A percentile compares a stretch with the other conserved stretches of the same genome.
Evolutionary conservation across 768 basidiomycete genomes (phyloP).

Genomic region (Leucocoprinus leucothites): DNA sequence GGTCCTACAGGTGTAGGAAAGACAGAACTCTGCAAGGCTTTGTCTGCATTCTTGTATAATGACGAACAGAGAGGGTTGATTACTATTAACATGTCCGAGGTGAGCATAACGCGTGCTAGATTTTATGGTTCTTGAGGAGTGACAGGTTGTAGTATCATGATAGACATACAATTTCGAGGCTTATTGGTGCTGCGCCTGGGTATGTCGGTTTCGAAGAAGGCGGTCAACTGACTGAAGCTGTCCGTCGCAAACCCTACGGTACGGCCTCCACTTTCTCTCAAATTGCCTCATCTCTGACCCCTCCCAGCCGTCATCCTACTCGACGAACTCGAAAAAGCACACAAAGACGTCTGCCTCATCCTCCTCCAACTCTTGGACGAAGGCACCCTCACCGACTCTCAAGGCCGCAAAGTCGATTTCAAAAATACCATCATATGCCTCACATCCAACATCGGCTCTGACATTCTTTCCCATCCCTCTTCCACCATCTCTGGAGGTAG

Average conservation of each 20-base stretch:
- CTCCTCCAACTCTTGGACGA: constrained; percentile 90
- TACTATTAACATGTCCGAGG: constrained; percentile 94
- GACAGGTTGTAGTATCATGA: constrained; percentile 82
- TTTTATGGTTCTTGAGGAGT: too few relatives aligned
- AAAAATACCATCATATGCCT: constrained; percentile 94
- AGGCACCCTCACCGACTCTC: constrained; percentile 85
- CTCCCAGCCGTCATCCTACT: constrained; percentile 67
- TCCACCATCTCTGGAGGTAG: constrained; percentile 60
- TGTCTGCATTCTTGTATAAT: constrained; percentile 87
- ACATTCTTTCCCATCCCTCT: constrained; percentile 67
- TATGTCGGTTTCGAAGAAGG: constrained; percentile 92
- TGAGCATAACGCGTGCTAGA: too few relatives aligned
- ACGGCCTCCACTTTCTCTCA: constrained; percentile 14
- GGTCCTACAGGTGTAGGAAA: constrained; percentile 90
- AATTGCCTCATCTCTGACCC: background rate
- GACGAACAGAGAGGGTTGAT: constrained; percentile 89
- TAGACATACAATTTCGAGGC: constrained; percentile 83
- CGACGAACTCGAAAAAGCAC: constrained; percentile 92
- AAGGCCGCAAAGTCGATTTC: constrained; percentile 90
- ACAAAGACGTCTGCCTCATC: constrained; percentile 91
- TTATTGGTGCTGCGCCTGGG: constrained; percentile 92
- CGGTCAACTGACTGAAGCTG: constrained; percentile 90
- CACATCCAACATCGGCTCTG: constrained; percentile 84
- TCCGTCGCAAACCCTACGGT: constrained; percentile 88
- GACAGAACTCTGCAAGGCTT: constrained; percentile 88